Conservation (phyloP, 2,329 filamentous ascomycete genomes). For the Herpotrichia juniperi region DNA sequence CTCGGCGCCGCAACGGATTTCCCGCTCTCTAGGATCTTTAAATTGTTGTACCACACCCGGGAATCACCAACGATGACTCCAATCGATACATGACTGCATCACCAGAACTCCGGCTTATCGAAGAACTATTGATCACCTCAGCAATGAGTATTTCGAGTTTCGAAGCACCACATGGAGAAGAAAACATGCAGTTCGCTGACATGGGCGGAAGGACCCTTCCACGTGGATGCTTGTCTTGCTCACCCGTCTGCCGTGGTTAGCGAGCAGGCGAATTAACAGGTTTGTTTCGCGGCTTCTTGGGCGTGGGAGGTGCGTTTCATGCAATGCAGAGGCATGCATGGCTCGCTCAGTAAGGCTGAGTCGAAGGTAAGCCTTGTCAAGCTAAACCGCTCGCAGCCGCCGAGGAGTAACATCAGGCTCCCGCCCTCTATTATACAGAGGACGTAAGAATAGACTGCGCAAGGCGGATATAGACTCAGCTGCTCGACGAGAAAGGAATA, state of each 20-base stretch:
- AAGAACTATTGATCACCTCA: constrained; percentile 1
- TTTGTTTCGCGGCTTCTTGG: background rate
- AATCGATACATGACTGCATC: constrained; percentile 1
- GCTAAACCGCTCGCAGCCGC: background rate
- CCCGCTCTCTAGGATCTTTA: background rate
- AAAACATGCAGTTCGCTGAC: background rate
- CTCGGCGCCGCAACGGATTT: background rate
- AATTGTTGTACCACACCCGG: background rate
- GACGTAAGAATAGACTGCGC: background rate
- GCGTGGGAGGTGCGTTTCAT: background rate
- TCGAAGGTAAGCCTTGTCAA: background rate
- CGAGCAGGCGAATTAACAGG: background rate
- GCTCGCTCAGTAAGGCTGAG: background rate
- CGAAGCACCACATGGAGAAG: background rate
- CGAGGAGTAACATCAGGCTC: too few relatives aligned
- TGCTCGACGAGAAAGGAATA: too few relatives aligned
- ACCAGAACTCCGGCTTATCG: background rate
- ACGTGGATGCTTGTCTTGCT: constrained; percentile 1
- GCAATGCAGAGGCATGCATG: background rate
- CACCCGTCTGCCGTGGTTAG: background rate
- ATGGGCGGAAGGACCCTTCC: background rate
- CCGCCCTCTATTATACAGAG: too few relatives aligned
- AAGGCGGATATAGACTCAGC: background rate
- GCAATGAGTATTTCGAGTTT: background rate
- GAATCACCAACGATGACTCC: background rate